phyloP scores from a whole-genome alignment of 1,139 yeast species.

The Debaryomyces subglobosus region DNA sequence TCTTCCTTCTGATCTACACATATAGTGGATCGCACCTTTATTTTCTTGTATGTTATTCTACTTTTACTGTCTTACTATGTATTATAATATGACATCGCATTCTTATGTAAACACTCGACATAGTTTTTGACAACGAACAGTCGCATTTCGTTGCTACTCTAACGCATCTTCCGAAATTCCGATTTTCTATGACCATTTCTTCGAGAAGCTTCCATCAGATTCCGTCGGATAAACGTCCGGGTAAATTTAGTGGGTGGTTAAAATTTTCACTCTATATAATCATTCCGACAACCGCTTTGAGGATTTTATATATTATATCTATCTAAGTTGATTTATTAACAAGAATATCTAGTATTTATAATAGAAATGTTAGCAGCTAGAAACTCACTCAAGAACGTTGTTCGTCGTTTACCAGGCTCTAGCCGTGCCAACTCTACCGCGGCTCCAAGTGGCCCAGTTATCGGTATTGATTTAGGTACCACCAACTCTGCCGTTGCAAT shows the following conservation, averaged over 20 bases:
- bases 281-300: slow-evolving; percentile 11
- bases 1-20: slow-evolving; percentile 40
- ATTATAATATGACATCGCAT: slow-evolving; percentile 1
- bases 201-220: slow-evolving; percentile 9
- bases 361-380: slow-evolving; percentile 48
- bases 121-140: neutral
- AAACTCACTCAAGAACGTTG: slow-evolving; percentile 43
- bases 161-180: neutral
- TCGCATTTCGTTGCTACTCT: neutral
- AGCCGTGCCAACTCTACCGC: slow-evolving; percentile 58
- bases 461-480: slow-evolving; percentile 98
- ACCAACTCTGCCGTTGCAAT: slow-evolving; percentile 99
- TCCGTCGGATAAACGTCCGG: slow-evolving; percentile 20
- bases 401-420: slow-evolving; percentile 48
- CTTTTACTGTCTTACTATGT: slow-evolving; percentile 3
- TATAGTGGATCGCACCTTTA: neutral
- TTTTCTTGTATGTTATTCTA: neutral
- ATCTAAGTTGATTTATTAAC: neutral
- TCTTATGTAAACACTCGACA: neutral
- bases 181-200: neutral
- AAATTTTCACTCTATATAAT: slow-evolving; percentile 14
- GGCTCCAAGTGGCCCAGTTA: slow-evolving; percentile 75
- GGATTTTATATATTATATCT: slow-evolving; percentile 4
- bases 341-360: slow-evolving; percentile 1
- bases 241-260: slow-evolving; percentile 19